Conservation (phyloP, 2,329 filamentous ascomycete species). For the Teratosphaeria zuluensis region DNA sequence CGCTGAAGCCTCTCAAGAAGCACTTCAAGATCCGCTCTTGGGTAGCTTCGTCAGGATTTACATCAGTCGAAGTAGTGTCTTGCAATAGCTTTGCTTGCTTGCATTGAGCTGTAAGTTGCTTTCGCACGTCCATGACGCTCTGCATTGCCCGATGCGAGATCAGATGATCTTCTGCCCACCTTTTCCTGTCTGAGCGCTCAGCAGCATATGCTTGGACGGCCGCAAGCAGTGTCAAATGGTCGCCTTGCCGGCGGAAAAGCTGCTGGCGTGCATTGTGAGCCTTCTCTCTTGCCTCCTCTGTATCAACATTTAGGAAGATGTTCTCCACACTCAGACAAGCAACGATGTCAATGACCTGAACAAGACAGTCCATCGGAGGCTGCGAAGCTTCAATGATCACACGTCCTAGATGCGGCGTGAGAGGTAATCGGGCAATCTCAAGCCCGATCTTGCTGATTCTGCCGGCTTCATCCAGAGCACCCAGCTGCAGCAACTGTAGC, state of each 20-base stretch:
- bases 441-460: slow-evolving; percentile 63
- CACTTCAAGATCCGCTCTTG: slow-evolving; percentile 46
- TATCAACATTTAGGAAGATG: slow-evolving; percentile 50
- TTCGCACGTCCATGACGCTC: slow-evolving; percentile 55
- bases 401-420: slow-evolving; percentile 70
- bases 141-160: slow-evolving; percentile 57
- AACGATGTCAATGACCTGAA: slow-evolving; percentile 78
- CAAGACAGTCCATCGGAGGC: slow-evolving; percentile 60
- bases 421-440: slow-evolving; percentile 72
- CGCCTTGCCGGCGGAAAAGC: slow-evolving; percentile 51
- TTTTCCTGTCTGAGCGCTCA: slow-evolving; percentile 48
- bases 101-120: slow-evolving; percentile 50
- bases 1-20: slow-evolving; percentile 49
- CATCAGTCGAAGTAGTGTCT: slow-evolving; percentile 4
- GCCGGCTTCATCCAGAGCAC: slow-evolving; percentile 63
- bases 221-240: slow-evolving; percentile 53
- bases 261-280: slow-evolving; percentile 46
- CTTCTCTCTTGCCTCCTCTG: slow-evolving; percentile 51
- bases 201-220: slow-evolving; percentile 51
- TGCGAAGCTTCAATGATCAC: slow-evolving; percentile 72
- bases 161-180: slow-evolving; percentile 50
- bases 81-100: slow-evolving; percentile 29
- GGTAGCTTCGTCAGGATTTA: slow-evolving; percentile 29
- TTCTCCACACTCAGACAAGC: slow-evolving; percentile 56
- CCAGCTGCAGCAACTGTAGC: slow-evolving; percentile 67